Conservation (phyloP, 305 asterid genomes). For the Fraxinus paxiana region DNA sequence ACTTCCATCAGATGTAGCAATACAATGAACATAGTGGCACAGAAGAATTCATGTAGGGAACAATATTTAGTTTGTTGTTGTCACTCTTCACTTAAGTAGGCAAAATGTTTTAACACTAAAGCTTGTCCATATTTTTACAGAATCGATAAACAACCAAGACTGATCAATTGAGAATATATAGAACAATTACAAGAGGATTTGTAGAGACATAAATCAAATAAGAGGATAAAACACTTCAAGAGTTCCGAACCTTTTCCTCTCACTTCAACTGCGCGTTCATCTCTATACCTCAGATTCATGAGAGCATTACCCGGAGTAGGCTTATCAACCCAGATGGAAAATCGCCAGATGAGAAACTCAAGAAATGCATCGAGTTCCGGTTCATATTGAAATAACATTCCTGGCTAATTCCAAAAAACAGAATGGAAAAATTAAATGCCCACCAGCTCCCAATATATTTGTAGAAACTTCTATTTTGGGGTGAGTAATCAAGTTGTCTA, state of each 20-base stretch:
- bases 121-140: neutral
- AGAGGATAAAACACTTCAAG: constrained; percentile 11
- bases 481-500: neutral
- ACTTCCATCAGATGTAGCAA: neutral
- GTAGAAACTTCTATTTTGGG: neutral
- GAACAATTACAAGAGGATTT: constrained; percentile 2
- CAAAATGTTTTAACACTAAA: neutral
- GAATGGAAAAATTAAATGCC: constrained; percentile 41
- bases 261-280: constrained; percentile 69
- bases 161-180: neutral
- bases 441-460: constrained; percentile 27
- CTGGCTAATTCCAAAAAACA: constrained; percentile 76
- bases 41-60: neutral
- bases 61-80: neutral
- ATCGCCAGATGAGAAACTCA: constrained; percentile 77
- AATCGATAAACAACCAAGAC: neutral
- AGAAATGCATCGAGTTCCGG: constrained; percentile 89
- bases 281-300: constrained; percentile 79
- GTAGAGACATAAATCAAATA: neutral
- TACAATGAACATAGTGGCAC: neutral
- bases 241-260: constrained; percentile 61
- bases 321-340: constrained; percentile 85
- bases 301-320: constrained; percentile 86
- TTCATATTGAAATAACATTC: constrained; percentile 82
- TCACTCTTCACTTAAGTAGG: neutral